Evolutionary conservation across 225 moss, liverwort and hornwort genomes (phyloP).

Genomic region (Ulota crispa): DNA sequence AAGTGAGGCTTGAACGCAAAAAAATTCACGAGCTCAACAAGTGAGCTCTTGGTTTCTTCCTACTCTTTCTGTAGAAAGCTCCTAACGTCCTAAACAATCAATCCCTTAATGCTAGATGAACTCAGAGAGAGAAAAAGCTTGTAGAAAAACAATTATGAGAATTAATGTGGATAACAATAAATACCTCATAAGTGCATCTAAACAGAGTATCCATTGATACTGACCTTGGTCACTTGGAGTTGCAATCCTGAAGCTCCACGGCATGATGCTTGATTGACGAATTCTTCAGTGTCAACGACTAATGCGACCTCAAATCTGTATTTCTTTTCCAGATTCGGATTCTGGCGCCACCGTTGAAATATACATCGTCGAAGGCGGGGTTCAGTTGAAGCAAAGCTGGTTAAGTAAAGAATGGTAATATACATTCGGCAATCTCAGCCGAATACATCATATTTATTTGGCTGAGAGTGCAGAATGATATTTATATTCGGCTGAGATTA

Average conservation of each 20-base stretch:
- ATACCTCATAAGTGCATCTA: not conserved
- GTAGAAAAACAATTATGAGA: not conserved
- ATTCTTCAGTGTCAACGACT: slow-evolving; percentile 2
- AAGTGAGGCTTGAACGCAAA: not conserved
- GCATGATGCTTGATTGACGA: not conserved
- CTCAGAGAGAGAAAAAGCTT: not conserved
- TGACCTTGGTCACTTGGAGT: not conserved
- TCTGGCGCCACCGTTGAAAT: not conserved
- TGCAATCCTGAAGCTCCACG: not conserved
- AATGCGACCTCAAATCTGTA: slow-evolving; percentile 10
- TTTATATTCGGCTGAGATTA: not conserved
- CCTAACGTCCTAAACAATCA: not conserved
- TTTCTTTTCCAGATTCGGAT: slow-evolving; percentile 1
- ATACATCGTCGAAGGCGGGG: not conserved
- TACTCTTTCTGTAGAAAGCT: not conserved
- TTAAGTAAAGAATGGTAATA: not conserved
- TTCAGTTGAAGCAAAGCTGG: not conserved
- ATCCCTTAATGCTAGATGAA: slow-evolving; percentile 6
- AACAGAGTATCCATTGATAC: not conserved
- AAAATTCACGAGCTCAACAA: not conserved
- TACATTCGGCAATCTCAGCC: too few species aligned
- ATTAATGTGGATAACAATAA: not conserved
- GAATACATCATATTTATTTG: too few species aligned
- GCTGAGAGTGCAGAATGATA: too few species aligned
- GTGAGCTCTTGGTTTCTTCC: not conserved